Evolutionary conservation across 495 filamentous ascomycete genomes (phyloP), one percentile per base, ranked within the genome.

Genomic region (Tuber microsphaerosporum): DNA sequence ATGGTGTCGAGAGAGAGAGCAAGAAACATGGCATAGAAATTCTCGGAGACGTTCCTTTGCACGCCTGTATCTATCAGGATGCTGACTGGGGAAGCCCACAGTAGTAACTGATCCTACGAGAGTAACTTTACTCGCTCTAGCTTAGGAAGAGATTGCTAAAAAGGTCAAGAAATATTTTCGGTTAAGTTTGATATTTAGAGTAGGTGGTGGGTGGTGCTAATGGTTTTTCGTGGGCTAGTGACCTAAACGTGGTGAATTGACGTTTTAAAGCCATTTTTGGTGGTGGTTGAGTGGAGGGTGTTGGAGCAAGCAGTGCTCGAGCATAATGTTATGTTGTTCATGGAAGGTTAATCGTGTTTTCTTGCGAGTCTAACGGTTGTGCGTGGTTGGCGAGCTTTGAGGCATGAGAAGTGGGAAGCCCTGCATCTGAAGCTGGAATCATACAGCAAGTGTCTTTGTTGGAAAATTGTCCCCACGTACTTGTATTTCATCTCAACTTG

Each of bases 21-120:
- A 83, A 85, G 74, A 87, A 92, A 71, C 83, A 92, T 22, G 89
- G 87, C 1, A 88, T 97, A 41, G 88, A 91, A 42, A 87, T 97
- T 73, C 84, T 99, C 8, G 95, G 93, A 2, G 93, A 97, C 85
- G 90, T 99, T 65, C 94, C 95, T 39, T 88, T 99, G 51, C 91
- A 98, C 85, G 89, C 91, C 31, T 87, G 85, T 69, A 94, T 99
- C 17, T 97, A 93, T 73, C 90, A 92, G 79, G 94, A 98, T 86
- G 93, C 92, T 14, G 94, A 97, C 84, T 85, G 88, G 26, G 95
- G 5, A 92, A 90, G 85, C 95, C 95, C 34, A 98, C 94, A 5
- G 93, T 98, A 26, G 93, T 97, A 26, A 87, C 92, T 7, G 93
- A 97, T 81, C 92, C 91, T 9, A 87, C 90, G 22, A 92, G 92